Percentiles rank a stretch among this genome's conserved stretches.
phyloP scores from a whole-genome alignment of 352 stramenopile genomes.

The Globisporangium radiosum region DNA sequence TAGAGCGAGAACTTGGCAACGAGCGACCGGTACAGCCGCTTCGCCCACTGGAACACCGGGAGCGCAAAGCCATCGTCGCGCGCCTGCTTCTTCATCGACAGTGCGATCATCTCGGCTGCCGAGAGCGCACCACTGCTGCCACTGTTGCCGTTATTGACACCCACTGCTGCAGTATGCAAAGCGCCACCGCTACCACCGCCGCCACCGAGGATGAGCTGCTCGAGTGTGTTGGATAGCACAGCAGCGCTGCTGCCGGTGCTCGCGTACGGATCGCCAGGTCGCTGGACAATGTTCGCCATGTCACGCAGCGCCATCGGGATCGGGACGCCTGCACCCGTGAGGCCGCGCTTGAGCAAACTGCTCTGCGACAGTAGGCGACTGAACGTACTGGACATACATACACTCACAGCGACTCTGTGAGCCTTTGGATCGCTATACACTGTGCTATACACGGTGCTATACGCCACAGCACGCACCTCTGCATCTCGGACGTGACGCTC shows the following conservation, averaged over 20 bases:
- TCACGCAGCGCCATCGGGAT: slow-evolving; percentile 15
- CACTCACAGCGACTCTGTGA: no score
- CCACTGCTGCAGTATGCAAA: not conserved
- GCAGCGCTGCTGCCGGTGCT: slow-evolving; percentile 19
- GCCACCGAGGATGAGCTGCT: slow-evolving; percentile 62
- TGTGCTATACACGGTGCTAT: no score
- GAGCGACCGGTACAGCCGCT: slow-evolving; percentile 76
- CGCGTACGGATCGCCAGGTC: slow-evolving; percentile 39
- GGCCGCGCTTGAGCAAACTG: slow-evolving; percentile 44
- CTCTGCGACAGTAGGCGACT: slow-evolving; percentile 56
- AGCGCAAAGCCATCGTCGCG: slow-evolving; percentile 73
- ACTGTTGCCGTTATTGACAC: not conserved
- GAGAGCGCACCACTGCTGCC: slow-evolving; percentile 22
- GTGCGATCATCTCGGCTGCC: slow-evolving; percentile 75
- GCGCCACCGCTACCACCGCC: slow-evolving; percentile 6
- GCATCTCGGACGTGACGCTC: slow-evolving; percentile 26
- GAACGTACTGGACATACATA: slow-evolving; percentile 29
- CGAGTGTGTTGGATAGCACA: slow-evolving; percentile 45
- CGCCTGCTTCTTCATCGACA: slow-evolving; percentile 65
- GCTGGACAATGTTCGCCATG: slow-evolving; percentile 27
- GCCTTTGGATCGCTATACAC: no score
- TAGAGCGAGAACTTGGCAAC: slow-evolving; percentile 83
- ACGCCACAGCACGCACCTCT: slow-evolving; percentile 4
- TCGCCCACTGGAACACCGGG: slow-evolving; percentile 77
- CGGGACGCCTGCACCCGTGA: slow-evolving; percentile 21